phyloP scores from a whole-genome alignment of 768 basidiomycete species.

The Amanita phalloides region DNA sequence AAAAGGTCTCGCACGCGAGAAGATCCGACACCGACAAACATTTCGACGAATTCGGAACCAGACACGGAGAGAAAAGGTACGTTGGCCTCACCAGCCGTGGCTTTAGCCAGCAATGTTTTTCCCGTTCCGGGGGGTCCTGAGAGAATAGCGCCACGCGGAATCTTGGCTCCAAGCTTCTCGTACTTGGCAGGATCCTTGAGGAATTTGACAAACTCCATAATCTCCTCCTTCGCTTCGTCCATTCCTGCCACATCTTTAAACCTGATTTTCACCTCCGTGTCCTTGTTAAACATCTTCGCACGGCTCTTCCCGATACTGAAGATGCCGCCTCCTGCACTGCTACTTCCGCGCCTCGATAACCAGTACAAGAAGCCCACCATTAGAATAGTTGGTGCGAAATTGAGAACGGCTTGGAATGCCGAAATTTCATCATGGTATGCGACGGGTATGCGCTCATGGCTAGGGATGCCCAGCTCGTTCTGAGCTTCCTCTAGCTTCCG shows the following conservation, averaged over 20 bases:
- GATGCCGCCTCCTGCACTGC: conserved; percentile 75
- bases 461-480: conserved; percentile 83
- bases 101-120: conserved; percentile 96
- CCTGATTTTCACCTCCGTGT: conserved; percentile 85
- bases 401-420: conserved; percentile 67
- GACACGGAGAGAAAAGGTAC: conserved; percentile 98
- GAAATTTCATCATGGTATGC: conserved; percentile 95
- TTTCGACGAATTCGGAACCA: conserved; percentile 98
- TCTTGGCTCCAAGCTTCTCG: conserved; percentile 95
- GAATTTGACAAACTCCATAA: conserved; percentile 99
- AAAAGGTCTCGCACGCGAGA: conserved; percentile 96
- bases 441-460: conserved; percentile 90
- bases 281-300: conserved; percentile 94
- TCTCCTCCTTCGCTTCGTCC: conserved; percentile 99
- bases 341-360: conserved; percentile 64
- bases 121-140: conserved; percentile 97
- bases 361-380: conserved; percentile 86
- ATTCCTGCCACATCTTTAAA: conserved; percentile 98
- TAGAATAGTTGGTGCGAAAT: conserved; percentile 91
- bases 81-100: conserved; percentile 94
- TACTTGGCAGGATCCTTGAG: conserved; percentile 92
- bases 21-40: conserved; percentile 99
- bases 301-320: conserved; percentile 96
- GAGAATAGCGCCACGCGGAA: conserved; percentile 89
- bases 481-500: conserved; percentile 92